Base-by-base conservation (phyloP, 495 filamentous ascomycete genomes). In the Penicillium dipodomyicola region DNA sequence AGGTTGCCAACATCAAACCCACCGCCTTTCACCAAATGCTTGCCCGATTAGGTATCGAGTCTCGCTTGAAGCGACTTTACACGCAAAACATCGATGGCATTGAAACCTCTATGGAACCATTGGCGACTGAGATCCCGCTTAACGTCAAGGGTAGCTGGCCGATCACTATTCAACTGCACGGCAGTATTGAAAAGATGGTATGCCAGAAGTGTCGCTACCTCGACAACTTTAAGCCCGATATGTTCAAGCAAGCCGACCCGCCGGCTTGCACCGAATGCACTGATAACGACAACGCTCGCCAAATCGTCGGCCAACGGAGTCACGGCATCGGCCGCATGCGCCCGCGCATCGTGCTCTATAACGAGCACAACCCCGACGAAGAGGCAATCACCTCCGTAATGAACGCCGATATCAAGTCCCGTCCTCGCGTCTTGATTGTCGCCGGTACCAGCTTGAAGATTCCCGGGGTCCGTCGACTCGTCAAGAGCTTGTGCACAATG, bases 31-130 rank as follows among this genome's bases (percentile, higher is more conserved):
- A 98, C 77, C 87, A 96, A 68, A 82, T 98, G 75, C 81, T 98
- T 29, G 94, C 95, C 39, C 91, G 88, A 5, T 76, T 98, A 12
- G 89, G 92, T n/a, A 80, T 87, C 35, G 90, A 97, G 70, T 90
- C 86, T 42, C 89, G 94, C 3, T 77, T 98, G n/a, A 77, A 96
- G 62, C 90, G 94, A 20, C 79, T 98, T 9, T 98, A 98, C 70
- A 91, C 87, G 10, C 94, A 98, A 62, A 98, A 98, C 60, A 92
- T 98, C 19, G 94, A 98, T 71, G 89, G 90, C 45, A 86, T 98
- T 57, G 94, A 98, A 61, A 94, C 90, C 7, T 84, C 86, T 15
- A 84, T 97, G 74, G 75, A 82, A 27, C 92, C 92, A 2, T 78
- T 98, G 14, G 77, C 81, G 6, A 97, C 94, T 2, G 78, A 79